A percentile compares a stretch with the other conserved stretches of the same genome.
Evolutionary conservation across 352 stramenopile genomes (phyloP).

Genomic region (Labyrinthula sp.): DNA sequence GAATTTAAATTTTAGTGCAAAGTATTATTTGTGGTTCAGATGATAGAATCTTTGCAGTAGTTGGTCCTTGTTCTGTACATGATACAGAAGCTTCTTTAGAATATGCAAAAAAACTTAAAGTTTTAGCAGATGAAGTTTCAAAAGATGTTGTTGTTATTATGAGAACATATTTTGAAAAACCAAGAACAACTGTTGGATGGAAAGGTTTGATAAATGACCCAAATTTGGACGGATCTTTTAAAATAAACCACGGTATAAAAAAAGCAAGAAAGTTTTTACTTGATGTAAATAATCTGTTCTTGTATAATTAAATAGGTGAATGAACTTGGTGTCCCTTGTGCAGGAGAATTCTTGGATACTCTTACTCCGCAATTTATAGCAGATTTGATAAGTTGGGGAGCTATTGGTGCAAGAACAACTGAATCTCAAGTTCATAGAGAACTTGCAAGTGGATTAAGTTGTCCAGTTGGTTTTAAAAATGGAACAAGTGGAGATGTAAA

Average conservation of each 20-base stretch:
- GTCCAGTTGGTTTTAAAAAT: constrained; percentile 72
- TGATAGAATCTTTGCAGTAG: constrained; percentile 52
- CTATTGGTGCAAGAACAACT: constrained; percentile 62
- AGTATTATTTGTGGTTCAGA: constrained; percentile 54
- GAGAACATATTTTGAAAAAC: constrained; percentile 70
- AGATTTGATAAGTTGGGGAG: constrained; percentile 60
- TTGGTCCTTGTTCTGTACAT: constrained; percentile 64
- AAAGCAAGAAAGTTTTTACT: constrained; percentile 53
- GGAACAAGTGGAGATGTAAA: constrained; percentile 57
- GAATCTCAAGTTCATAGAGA: constrained; percentile 64
- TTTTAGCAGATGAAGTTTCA: constrained; percentile 47
- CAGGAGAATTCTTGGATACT: constrained; percentile 62
- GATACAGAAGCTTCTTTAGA: constrained; percentile 57
- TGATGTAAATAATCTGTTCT: constrained; percentile 61
- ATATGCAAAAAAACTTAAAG: constrained; percentile 48
- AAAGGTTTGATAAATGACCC: constrained; percentile 69
- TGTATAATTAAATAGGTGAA: no score
- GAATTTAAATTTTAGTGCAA: no score
- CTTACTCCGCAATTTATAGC: constrained; percentile 67
- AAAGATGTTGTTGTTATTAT: constrained; percentile 62
- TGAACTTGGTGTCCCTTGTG: constrained; percentile 51
- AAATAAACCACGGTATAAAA: constrained; percentile 65
- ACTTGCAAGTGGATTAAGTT: constrained; percentile 58
- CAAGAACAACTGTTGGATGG: constrained; percentile 60
- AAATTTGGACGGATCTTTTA: constrained; percentile 60